Percentiles rank a stretch among this genome's conserved stretches.
Evolutionary conservation across 768 basidiomycete species (phyloP).

Genomic region (Lactifluus echinatus): DNA sequence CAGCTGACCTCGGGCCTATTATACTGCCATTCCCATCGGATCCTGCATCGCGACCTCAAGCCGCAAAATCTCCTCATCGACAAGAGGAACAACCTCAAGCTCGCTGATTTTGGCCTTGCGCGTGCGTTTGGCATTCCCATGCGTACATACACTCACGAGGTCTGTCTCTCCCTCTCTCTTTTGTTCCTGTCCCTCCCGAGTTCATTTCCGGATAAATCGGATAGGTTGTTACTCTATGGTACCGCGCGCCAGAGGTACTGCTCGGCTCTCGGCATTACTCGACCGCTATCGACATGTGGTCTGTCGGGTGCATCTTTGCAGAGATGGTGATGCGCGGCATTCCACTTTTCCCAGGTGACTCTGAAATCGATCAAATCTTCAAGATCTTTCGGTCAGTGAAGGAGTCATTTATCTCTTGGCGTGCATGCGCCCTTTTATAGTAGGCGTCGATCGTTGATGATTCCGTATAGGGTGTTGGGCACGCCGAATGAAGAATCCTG

Average conservation of each 20-base stretch:
- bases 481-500: slow-evolving; percentile 88
- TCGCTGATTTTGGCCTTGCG: slow-evolving; percentile 51
- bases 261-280: slow-evolving; percentile 94
- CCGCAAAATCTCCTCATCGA: slow-evolving; percentile 49
- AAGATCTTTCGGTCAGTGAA: slow-evolving; percentile 87
- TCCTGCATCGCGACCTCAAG: slow-evolving; percentile 50
- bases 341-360: slow-evolving; percentile 95
- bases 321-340: slow-evolving; percentile 94
- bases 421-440: background rate
- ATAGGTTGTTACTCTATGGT: slow-evolving; percentile 98
- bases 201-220: background rate
- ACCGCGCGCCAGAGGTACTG: slow-evolving; percentile 95
- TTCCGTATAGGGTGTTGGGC: slow-evolving; percentile 57
- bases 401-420: background rate
- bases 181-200: background rate
- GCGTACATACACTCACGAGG: slow-evolving; percentile 99
- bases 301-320: slow-evolving; percentile 97
- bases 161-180: slow-evolving; percentile 27
- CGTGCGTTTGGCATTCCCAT: slow-evolving; percentile 90
- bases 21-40: slow-evolving; percentile 47
- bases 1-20: slow-evolving; percentile 87
- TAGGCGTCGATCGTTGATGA: background rate
- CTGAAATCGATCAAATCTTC: slow-evolving; percentile 99
- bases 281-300: slow-evolving; percentile 99
- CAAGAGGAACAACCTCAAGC: slow-evolving; percentile 42